phyloP scores from a whole-genome alignment of 1,284 basidiomycete species.

The Boletus semigastroideus region DNA sequence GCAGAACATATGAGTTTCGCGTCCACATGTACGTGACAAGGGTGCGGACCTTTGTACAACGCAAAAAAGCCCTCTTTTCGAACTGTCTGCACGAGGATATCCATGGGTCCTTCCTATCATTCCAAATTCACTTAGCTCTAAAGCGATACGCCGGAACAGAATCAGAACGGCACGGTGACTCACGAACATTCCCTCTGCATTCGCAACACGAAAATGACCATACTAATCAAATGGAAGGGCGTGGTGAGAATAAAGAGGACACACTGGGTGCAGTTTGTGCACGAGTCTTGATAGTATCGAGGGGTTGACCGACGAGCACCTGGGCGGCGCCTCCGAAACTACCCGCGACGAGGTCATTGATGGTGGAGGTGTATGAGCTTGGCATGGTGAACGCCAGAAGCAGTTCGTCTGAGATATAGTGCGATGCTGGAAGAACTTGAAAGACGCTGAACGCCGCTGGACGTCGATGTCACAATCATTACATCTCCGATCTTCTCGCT shows the following conservation, averaged over 20 bases:
- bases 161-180: slow-evolving; percentile 33
- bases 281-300: slow-evolving; percentile 86
- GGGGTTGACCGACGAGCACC: slow-evolving; percentile 84
- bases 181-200: slow-evolving; percentile 77
- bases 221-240: background rate
- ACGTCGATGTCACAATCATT: slow-evolving; percentile 7
- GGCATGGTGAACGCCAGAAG: slow-evolving; percentile 12
- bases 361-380: slow-evolving; percentile 41
- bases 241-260: slow-evolving; percentile 15
- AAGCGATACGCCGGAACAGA: background rate
- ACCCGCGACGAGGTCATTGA: slow-evolving; percentile 76
- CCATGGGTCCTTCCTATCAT: slow-evolving; percentile 84
- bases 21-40: background rate
- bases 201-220: background rate
- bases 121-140: background rate
- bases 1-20: background rate
- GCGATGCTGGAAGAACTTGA: background rate
- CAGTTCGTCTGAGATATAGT: background rate
- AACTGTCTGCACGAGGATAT: slow-evolving; percentile 80
- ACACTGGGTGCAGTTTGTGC: slow-evolving; percentile 77
- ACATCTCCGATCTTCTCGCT: background rate
- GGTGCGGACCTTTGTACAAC: slow-evolving; percentile 78
- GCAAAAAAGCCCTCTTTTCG: slow-evolving; percentile 88
- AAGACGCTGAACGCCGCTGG: background rate
- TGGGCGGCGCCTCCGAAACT: slow-evolving; percentile 78